Base-by-base conservation (phyloP, 768 basidiomycete species). In the Collybia nuda region DNA sequence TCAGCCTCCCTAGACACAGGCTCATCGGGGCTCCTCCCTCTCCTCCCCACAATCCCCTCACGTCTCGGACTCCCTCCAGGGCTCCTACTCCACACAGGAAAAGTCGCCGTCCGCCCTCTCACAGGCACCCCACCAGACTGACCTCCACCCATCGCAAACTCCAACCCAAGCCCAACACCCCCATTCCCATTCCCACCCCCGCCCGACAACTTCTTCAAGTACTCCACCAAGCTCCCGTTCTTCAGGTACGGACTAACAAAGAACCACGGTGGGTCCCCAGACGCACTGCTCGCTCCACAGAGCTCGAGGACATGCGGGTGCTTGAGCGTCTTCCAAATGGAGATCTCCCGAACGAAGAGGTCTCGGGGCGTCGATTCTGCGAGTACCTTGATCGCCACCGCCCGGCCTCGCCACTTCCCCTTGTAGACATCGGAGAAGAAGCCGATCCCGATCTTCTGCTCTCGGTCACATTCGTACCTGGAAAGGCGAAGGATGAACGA, bases 381-480 rank as follows among this genome's bases (percentile, higher is more conserved):
- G 12, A 91, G 70, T 2, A 88, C 80, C 66, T 92, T 91, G 73
- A 90, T 77, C 3, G 87, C 85, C 6, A 90, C 89, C 0, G 73
- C 72, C 18, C 75, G 73, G 2, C 74, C 78, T 29, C 80, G 74
- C 90, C 91, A 94, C 9, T 67, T 76, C 0, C 90, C 91, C n/a
- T 75, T 73, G 66, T 86, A 91, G 6, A 93, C 88, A 48, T 86
- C 80, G 11, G 86, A 86, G 69, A 90, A 89, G 67, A 80, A 85
- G 0, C 90, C 90, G 17, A 81, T 59, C 3, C 89, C 86, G 51
- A 93, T 83, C 62, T 82, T 79, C 49, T 74, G 69, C 32, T 85
- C 85, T 2, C 82, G 78, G 49, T 86, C 84, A 28, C 93, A 79
- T 67, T 94, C 92, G 58, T 87, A 89, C 45, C 81, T 81, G 42